Conservation (phyloP, 73 alveolate genomes). For the Paramecium octaurelia region DNA sequence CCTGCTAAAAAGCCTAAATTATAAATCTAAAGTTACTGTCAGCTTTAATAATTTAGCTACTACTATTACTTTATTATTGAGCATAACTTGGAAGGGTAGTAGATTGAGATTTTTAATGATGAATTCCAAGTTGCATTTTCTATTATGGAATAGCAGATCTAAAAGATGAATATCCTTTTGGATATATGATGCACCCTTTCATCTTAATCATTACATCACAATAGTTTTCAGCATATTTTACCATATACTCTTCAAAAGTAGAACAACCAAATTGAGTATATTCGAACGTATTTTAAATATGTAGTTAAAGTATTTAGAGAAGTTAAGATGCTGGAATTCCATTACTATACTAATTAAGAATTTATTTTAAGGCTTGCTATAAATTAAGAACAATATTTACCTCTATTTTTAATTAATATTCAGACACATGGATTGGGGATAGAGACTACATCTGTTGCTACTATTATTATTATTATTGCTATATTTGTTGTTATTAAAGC, state of each 20-base stretch:
- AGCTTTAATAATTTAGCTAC: conserved; percentile 17
- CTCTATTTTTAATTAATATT: not conserved
- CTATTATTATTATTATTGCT: not conserved
- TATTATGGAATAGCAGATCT: not conserved
- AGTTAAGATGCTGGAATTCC: conserved; percentile 24
- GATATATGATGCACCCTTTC: conserved; percentile 31
- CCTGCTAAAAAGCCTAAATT: conserved; percentile 52
- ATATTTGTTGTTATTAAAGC: not conserved
- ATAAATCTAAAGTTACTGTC: not conserved
- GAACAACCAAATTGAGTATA: conserved; percentile 15
- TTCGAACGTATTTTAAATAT: conserved; percentile 26
- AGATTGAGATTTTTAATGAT: conserved; percentile 45
- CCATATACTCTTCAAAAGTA: conserved; percentile 53
- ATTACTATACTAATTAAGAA: not conserved
- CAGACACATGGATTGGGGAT: not conserved
- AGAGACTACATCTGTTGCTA: not conserved
- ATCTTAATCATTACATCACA: conserved; percentile 49
- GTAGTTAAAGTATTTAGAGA: not conserved
- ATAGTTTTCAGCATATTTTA: conserved; percentile 38
- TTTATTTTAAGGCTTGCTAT: conserved; percentile 25
- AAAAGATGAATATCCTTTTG: conserved; percentile 29
- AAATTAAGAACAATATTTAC: not conserved
- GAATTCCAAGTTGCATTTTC: not conserved
- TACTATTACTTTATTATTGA: not conserved
- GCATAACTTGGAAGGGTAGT: conserved; percentile 26